Base-by-base conservation (phyloP, 139 green algal species). In the Coelastrella sp. region DNA sequence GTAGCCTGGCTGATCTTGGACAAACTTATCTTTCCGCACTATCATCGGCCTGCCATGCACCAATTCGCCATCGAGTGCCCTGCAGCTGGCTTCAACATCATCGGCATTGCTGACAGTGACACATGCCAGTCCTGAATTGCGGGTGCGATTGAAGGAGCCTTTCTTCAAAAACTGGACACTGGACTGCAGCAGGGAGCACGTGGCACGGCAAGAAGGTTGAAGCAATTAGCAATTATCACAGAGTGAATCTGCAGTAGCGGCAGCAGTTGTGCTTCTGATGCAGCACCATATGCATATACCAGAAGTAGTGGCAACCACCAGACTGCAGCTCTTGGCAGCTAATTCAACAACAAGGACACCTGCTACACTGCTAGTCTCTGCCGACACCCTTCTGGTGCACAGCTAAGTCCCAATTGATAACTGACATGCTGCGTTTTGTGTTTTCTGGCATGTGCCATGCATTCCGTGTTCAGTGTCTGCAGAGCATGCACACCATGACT, bases 41-140 rank as follows among this genome's bases (percentile, higher is more conserved):
- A 89, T 89, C 73, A 89, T 89, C 24, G 85, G 85, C 14, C 85
- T 61, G n/a, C 72, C 85, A 66, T 76, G 68, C 14, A 89, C 4
- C 6, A 24, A 12, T 19, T 75, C 75, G 72, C 85, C 73, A 61
- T 89, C 85, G 10, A 89, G 68, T n/a, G 27, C 22, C 3, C 35
- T 49, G 49, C 85, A 89, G 85, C 85, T 60, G 85, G 8, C 12
- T 22, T 66, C 14, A 10, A 72, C n/a, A 57, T 89, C 85, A 19
- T 20, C 11, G 15, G 11, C 12, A 8, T 57, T 59, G 9, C 11
- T 19, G 5, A 89, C n/a, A 4, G 57, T 60, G 24, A 89, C 73
- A 61, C 58, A 70, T 9, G 85, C 85, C n/a, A 89, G 72, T 5
- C 85, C 85, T 6, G 72, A 66, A 73, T 83, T 74, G 57, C 49